Evolutionary conservation across 805 yeast genomes (phyloP), one percentile per base, ranked within the genome.

Genomic region (Candida golubevii): DNA sequence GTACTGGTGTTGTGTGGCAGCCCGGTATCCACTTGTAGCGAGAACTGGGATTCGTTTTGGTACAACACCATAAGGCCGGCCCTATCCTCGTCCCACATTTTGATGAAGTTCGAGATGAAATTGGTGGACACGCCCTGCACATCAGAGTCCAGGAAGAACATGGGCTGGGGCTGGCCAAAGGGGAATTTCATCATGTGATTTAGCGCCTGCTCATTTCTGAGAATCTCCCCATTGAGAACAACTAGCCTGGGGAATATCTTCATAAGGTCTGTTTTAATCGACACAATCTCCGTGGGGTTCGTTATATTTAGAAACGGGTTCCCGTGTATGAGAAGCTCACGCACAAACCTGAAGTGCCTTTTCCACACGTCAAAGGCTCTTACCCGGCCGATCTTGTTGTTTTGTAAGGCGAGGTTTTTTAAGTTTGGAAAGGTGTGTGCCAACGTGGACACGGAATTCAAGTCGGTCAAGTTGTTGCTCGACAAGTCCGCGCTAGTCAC

Each of bases 21-120:
- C 0, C 82, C 68, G 1, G 87, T 70, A 64, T 88, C 95, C 18
- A 83, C 80, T 48, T 86, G 84, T 43, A 85, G 60, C 0, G 97
- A 89, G 56, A 93, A 91, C 59, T 85, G 87, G 0, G 97, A 88
- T 56, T 83, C 85, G 38, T 78, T 77, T 41, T 93, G 88, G 61
- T 93, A 93, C 28, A 93, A 69, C 35, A 77, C 74, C 62, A 84
- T 60, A 39, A 93, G 69, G 45, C 83, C 90, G 8, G 72, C 57
- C 47, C 99, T 71, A 58, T 86, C 81, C 6, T 75, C 56, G 66
- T 93, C 99, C 95, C 96, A 93, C 39, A 84, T 67, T 42, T 81
- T 80, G 46, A 86, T 69, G 63, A 78, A 93, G 52, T 86, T 84
- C 27, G 88, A 65, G 7, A 90, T 70, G 61, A 93, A 93, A 56